Evolutionary conservation across 176 grass and related monocot species (phyloP).

Genomic region (Phoenix roebelenii): DNA sequence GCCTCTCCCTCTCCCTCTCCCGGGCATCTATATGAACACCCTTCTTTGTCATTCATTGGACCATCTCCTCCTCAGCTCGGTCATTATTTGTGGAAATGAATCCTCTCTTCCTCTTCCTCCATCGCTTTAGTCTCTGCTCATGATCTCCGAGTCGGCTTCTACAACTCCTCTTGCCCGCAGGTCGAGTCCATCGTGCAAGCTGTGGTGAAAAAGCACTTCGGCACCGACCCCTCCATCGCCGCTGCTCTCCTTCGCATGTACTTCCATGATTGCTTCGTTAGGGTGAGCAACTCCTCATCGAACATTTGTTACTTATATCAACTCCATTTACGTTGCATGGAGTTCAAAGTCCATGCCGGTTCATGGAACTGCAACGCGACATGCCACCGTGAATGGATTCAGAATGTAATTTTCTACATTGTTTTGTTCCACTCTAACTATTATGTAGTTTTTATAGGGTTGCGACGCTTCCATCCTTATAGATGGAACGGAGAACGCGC

Average conservation of each 20-base stretch:
- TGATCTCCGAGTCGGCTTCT: conserved; percentile 23
- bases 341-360: background rate
- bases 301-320: background rate
- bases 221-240: conserved; percentile 21
- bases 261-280: conserved; percentile 46
- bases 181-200: conserved; percentile 26
- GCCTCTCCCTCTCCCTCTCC: no score
- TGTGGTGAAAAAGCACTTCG: conserved; percentile 28
- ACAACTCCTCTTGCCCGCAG: conserved; percentile 27
- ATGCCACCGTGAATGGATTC: background rate
- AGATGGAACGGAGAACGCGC: conserved; percentile 33
- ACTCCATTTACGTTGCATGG: background rate
- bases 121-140: conserved; percentile 1
- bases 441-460: conserved; percentile 21
- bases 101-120: conserved; percentile 1
- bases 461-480: conserved; percentile 75
- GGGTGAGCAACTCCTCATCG: conserved; percentile 2
- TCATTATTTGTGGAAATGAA: no score
- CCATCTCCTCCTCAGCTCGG: no score
- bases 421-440: no score
- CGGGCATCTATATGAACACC: no score
- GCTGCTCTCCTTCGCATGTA: conserved; percentile 31
- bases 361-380: background rate
- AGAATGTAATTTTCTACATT: no score
- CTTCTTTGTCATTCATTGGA: no score